phyloP scores from a whole-genome alignment of 192 early-diverging fungal genomes.

The Linderina pennispora region DNA sequence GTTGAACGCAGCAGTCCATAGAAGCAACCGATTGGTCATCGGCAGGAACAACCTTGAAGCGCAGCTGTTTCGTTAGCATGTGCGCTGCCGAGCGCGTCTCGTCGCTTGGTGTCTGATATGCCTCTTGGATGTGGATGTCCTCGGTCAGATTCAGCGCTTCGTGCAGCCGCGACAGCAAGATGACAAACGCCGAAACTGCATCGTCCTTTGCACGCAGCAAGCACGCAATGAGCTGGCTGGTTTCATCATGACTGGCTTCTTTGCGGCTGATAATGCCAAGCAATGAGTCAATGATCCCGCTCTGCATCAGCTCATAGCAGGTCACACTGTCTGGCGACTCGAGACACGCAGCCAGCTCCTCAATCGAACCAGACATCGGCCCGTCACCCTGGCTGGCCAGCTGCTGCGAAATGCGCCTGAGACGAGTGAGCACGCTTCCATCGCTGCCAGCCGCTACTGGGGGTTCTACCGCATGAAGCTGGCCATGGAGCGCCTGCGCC shows the following conservation, averaged over 20 bases:
- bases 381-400: background rate
- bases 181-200: slow-evolving; percentile 33
- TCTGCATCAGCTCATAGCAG: slow-evolving; percentile 73
- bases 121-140: slow-evolving; percentile 53
- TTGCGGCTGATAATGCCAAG: slow-evolving; percentile 30
- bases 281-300: slow-evolving; percentile 63
- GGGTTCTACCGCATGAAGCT: background rate
- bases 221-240: background rate
- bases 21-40: slow-evolving; percentile 15
- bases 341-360: slow-evolving; percentile 4
- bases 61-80: slow-evolving; percentile 75
- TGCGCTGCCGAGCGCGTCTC: slow-evolving; percentile 41
- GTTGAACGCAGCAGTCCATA: slow-evolving; percentile 41
- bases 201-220: background rate
- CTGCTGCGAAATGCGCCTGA: slow-evolving; percentile 6
- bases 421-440: background rate
- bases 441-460: background rate
- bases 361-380: background rate
- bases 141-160: slow-evolving; percentile 66
- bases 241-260: too few species aligned
- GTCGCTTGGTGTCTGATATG: slow-evolving; percentile 36
- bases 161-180: slow-evolving; percentile 63
- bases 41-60: slow-evolving; percentile 56
- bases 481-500: slow-evolving; percentile 7
- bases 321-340: slow-evolving; percentile 51